These are phyloP conservation scores for Lodderomyces beijingensis DNA, from an alignment of 1,139 yeast genomes.

Conservation along the genomic window DNA sequence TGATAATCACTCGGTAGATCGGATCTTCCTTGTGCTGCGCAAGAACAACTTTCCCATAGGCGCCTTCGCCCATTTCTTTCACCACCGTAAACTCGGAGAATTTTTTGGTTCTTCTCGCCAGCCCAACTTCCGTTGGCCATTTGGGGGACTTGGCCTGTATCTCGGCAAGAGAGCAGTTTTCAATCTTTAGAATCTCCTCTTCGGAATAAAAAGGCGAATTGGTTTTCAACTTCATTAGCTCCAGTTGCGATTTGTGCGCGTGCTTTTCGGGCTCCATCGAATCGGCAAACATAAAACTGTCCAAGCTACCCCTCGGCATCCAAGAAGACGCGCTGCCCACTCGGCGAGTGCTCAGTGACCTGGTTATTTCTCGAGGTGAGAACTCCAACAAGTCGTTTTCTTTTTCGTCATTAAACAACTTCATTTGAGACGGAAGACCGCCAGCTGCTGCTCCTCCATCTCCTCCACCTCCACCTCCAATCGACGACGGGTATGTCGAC, in stretches of 20 bases:
- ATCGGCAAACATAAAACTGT: slow-evolving; percentile 6
- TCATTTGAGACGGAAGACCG: slow-evolving; percentile 55
- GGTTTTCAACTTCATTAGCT: neutral
- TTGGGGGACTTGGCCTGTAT: slow-evolving; percentile 30
- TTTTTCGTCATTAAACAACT: slow-evolving; percentile 36
- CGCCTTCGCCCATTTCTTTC: slow-evolving; percentile 91
- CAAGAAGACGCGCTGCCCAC: slow-evolving; percentile 27
- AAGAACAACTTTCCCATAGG: slow-evolving; percentile 87
- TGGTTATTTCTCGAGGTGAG: slow-evolving; percentile 30
- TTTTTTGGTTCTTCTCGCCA: slow-evolving; percentile 58
- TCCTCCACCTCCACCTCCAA: too few species aligned
- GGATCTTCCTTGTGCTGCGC: slow-evolving; percentile 67
- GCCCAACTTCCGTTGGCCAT: slow-evolving; percentile 61
- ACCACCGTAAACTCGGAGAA: slow-evolving; percentile 66
- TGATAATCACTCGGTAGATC: slow-evolving; percentile 67
- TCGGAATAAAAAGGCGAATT: slow-evolving; percentile 24
- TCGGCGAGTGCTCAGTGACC: slow-evolving; percentile 35
- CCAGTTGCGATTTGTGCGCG: neutral
- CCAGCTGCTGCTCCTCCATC: slow-evolving; percentile 10
- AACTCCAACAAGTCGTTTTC: slow-evolving; percentile 31
- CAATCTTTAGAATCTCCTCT: slow-evolving; percentile 38
- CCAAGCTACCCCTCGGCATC: slow-evolving; percentile 14
- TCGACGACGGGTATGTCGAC: neutral
- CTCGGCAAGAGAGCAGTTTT: slow-evolving; percentile 37
- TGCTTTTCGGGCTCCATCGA: neutral